Conservation (phyloP, 2,329 filamentous ascomycete species). For the Exophiala oligosperma region DNA sequence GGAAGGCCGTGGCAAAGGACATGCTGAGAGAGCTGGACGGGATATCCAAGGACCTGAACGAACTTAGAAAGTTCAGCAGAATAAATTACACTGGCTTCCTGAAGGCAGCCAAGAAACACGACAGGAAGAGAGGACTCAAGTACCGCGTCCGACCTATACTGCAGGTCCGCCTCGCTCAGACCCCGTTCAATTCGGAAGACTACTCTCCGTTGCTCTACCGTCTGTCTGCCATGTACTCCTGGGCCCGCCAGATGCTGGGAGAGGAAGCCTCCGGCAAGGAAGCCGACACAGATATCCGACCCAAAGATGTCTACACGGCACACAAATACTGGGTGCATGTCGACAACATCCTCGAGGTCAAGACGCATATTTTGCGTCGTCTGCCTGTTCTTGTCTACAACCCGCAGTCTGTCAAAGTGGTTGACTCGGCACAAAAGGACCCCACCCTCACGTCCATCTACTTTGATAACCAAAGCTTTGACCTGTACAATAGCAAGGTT, state of each 20-base stretch:
- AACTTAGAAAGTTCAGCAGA: conserved; percentile 91
- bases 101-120: conserved; percentile 99
- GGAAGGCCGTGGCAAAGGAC: conserved; percentile 60
- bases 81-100: conserved; percentile 98
- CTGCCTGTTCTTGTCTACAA: conserved; percentile 93
- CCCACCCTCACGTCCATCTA: conserved; percentile 94
- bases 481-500: conserved; percentile 83
- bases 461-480: conserved; percentile 85
- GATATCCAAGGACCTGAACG: conserved; percentile 87
- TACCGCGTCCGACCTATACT: conserved; percentile 92
- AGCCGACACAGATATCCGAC: conserved; percentile 44
- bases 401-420: conserved; percentile 77
- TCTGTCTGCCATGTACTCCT: conserved; percentile 93
- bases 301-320: conserved; percentile 70
- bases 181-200: conserved; percentile 93
- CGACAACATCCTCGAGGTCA: conserved; percentile 94
- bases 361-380: conserved; percentile 88
- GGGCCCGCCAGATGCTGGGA: conserved; percentile 81
- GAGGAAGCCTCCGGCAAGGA: conserved; percentile 49
- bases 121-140: conserved; percentile 80
- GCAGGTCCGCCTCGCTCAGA: conserved; percentile 81
- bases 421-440: conserved; percentile 74
- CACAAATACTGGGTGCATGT: conserved; percentile 97
- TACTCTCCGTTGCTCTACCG: conserved; percentile 86
- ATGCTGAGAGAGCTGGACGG: conserved; percentile 77